Percentiles rank a stretch among this genome's conserved stretches.
These are phyloP conservation scores for Ascochyta pisi DNA, from an alignment of 2,329 filamentous ascomycete species.

Conservation along the genomic window DNA sequence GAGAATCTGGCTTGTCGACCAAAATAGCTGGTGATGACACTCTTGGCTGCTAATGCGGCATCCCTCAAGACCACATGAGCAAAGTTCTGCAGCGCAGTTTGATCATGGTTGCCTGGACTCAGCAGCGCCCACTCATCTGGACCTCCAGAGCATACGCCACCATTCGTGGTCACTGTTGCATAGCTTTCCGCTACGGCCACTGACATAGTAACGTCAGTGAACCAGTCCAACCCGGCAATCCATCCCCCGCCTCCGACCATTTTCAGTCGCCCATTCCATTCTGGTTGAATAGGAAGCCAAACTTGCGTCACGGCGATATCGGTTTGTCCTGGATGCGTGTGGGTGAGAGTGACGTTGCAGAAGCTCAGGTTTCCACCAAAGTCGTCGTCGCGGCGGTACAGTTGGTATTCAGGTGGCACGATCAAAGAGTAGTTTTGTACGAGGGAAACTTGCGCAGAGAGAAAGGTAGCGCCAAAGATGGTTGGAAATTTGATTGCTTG, in stretches of 20 bases:
- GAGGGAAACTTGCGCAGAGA: not conserved
- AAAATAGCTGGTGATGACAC: conserved; percentile 37
- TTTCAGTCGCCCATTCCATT: conserved; percentile 34
- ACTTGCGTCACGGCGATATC: conserved; percentile 16
- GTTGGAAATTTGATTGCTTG: not conserved
- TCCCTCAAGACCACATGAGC: conserved; percentile 45
- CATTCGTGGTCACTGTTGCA: conserved; percentile 33
- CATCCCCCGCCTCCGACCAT: conserved; percentile 34
- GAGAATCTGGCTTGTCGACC: conserved; percentile 35
- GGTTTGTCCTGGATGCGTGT: conserved; percentile 22
- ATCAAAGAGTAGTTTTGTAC: not conserved
- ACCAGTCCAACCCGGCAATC: conserved; percentile 23
- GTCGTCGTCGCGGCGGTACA: conserved; percentile 1
- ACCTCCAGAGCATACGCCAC: conserved; percentile 18
- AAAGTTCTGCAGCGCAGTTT: conserved; percentile 43
- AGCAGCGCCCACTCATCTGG: conserved; percentile 24
- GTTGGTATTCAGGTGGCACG: not conserved
- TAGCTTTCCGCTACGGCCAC: conserved; percentile 32
- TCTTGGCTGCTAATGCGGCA: conserved; percentile 22
- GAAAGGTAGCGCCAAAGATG: not conserved
- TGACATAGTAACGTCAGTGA: conserved; percentile 21
- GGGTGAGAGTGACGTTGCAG: conserved; percentile 25
- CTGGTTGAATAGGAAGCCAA: conserved; percentile 22
- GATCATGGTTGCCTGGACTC: conserved; percentile 34
- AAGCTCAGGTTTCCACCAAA: conserved; percentile 7